Evolutionary conservation across 768 basidiomycete species (phyloP).

Genomic region (Amanita rimosa): DNA sequence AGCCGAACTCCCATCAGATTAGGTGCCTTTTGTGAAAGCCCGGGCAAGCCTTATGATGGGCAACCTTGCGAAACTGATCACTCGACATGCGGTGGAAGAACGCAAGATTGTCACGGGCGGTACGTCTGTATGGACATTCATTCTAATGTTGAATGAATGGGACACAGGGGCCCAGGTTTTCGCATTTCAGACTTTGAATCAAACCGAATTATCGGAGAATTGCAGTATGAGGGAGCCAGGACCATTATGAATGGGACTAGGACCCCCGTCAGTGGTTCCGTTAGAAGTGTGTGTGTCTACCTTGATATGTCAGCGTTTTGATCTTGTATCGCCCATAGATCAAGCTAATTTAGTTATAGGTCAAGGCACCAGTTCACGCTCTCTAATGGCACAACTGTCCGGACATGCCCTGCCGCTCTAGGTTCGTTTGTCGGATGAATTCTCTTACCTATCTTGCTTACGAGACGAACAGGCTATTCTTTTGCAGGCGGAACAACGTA

Average conservation of each 20-base stretch:
- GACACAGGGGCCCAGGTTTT: constrained; percentile 61
- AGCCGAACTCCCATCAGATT: constrained; percentile 21
- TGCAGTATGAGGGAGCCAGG: constrained; percentile 61
- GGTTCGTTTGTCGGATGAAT: constrained; percentile 28
- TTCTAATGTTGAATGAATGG: neutral
- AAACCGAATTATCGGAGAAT: constrained; percentile 58
- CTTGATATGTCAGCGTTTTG: constrained; percentile 46
- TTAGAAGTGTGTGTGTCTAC: constrained; percentile 62
- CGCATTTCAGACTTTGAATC: constrained; percentile 66
- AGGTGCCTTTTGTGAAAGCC: constrained; percentile 72
- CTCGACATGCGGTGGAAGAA: constrained; percentile 66
- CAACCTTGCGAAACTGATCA: constrained; percentile 56
- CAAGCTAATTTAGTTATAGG: constrained; percentile 24
- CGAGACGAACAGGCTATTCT: constrained; percentile 38
- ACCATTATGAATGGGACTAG: constrained; percentile 44
- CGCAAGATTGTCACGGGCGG: constrained; percentile 64
- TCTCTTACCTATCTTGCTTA: neutral
- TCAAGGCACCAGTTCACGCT: constrained; percentile 51
- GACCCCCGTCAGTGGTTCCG: constrained; percentile 40
- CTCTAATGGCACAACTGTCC: constrained; percentile 52
- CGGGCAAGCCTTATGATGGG: constrained; percentile 58
- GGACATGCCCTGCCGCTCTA: constrained; percentile 71
- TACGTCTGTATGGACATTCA: constrained; percentile 12
- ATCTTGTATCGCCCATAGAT: neutral
- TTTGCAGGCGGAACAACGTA: constrained; percentile 80